These are phyloP conservation scores for Dentipellis fragilis DNA, from an alignment of 768 basidiomycete genomes.

Conservation along the genomic window DNA sequence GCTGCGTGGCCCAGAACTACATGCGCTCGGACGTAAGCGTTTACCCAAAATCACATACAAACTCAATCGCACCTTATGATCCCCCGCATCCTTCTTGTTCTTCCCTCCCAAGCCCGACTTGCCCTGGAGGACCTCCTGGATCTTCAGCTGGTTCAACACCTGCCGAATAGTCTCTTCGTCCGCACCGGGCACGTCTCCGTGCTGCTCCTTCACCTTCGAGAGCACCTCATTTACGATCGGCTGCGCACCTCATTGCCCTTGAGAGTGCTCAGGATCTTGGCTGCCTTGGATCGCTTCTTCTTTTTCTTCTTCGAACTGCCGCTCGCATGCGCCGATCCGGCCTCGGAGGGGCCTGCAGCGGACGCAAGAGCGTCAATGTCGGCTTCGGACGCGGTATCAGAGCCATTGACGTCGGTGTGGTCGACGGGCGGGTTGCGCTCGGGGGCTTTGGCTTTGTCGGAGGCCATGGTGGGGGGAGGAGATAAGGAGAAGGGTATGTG, in stretches of 20 bases:
- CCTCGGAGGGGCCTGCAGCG: constrained; percentile 6
- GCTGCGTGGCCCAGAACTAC: constrained; percentile 97
- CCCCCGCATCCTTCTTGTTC: constrained; percentile 73
- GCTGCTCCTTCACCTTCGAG: constrained; percentile 36
- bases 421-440: not conserved
- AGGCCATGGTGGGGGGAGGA: constrained; percentile 1
- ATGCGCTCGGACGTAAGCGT: not conserved
- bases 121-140: constrained; percentile 80
- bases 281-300: constrained; percentile 74
- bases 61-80: constrained; percentile 63
- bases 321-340: constrained; percentile 18
- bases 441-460: constrained; percentile 3
- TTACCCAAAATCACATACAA: not conserved
- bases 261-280: constrained; percentile 39
- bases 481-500: not conserved
- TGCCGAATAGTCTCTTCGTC: constrained; percentile 59
- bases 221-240: constrained; percentile 58
- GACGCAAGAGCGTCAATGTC: constrained; percentile 1
- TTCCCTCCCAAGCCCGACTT: constrained; percentile 68
- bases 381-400: not conserved
- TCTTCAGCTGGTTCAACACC: constrained; percentile 67
- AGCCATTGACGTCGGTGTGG: not conserved
- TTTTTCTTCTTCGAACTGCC: constrained; percentile 70
- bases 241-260: constrained; percentile 47
- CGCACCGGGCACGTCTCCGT: constrained; percentile 24